These are phyloP conservation scores for Penicillium glabrum DNA, from an alignment of 2,329 filamentous ascomycete genomes.

Conservation along the genomic window DNA sequence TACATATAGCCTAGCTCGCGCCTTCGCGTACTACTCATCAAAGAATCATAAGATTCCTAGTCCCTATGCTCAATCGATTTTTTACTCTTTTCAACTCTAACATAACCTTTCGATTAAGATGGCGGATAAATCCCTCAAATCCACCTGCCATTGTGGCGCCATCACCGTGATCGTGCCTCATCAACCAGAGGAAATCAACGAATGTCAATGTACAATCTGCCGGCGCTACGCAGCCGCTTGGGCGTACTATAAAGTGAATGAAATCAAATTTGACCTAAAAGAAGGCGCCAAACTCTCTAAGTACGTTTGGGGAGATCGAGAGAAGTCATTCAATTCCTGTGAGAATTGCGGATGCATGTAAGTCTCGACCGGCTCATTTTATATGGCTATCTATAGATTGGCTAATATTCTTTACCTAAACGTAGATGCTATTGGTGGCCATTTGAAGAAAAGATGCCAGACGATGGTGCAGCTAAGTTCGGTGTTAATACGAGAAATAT, in stretches of 20 bases:
- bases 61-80: not conserved
- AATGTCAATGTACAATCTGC: conserved; percentile 14
- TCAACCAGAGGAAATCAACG: conserved; percentile 10
- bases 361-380: not conserved
- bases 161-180: conserved; percentile 8
- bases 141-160: conserved; percentile 10
- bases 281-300: conserved; percentile 8
- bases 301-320: conserved; percentile 8
- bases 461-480: not conserved
- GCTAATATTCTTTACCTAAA: not conserved
- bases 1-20: no score
- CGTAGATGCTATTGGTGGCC: conserved; percentile 7
- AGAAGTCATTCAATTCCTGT: conserved; percentile 9
- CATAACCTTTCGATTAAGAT: conserved; percentile 3
- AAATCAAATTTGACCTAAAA: conserved; percentile 6
- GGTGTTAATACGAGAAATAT: conserved; percentile 10
- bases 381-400: not conserved
- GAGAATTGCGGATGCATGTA: conserved; percentile 10
- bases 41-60: no score
- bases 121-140: conserved; percentile 5
- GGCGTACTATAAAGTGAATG: conserved; percentile 11
- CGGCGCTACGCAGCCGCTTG: conserved; percentile 12
- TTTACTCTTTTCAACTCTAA: not conserved
- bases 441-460: conserved; percentile 1
- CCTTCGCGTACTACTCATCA: no score